These are phyloP conservation scores for Yamadazyma friedrichii DNA, from an alignment of 1,139 yeast species.

Conservation along the genomic window DNA sequence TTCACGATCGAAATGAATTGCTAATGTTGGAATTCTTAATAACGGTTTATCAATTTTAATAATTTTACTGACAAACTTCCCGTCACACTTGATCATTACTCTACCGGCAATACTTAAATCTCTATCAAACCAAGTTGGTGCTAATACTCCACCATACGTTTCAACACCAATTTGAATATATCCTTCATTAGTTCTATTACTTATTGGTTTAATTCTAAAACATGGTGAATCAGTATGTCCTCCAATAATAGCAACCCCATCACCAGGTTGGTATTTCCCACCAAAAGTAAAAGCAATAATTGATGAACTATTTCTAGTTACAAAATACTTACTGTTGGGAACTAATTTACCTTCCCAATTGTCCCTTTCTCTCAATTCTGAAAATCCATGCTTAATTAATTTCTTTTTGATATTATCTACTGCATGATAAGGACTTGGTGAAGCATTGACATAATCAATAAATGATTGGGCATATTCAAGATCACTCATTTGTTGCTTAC, in stretches of 20 bases:
- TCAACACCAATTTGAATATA: conserved; percentile 92
- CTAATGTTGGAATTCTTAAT: conserved; percentile 89
- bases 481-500: conserved; percentile 1
- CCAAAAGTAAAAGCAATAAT: conserved; percentile 87
- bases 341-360: conserved; percentile 55
- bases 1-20: conserved; percentile 84
- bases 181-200: conserved; percentile 70
- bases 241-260: conserved; percentile 85
- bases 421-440: conserved; percentile 96
- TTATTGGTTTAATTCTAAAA: conserved; percentile 85
- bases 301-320: conserved; percentile 85
- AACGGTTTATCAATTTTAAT: conserved; percentile 82
- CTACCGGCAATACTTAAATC: conserved; percentile 92
- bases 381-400: conserved; percentile 62
- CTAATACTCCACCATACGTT: conserved; percentile 92
- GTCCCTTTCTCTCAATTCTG: conserved; percentile 71
- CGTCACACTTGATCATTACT: conserved; percentile 47
- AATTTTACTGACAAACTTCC: conserved; percentile 58
- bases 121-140: conserved; percentile 92
- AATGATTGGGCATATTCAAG: conserved; percentile 53
- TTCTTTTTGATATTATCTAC: conserved; percentile 61
- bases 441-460: conserved; percentile 72
- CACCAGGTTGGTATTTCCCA: conserved; percentile 69
- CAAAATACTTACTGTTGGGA: conserved; percentile 67
- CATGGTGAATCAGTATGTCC: conserved; percentile 98